Conservation (phyloP, 805 yeast species). For the Metschnikowia koreensis region DNA sequence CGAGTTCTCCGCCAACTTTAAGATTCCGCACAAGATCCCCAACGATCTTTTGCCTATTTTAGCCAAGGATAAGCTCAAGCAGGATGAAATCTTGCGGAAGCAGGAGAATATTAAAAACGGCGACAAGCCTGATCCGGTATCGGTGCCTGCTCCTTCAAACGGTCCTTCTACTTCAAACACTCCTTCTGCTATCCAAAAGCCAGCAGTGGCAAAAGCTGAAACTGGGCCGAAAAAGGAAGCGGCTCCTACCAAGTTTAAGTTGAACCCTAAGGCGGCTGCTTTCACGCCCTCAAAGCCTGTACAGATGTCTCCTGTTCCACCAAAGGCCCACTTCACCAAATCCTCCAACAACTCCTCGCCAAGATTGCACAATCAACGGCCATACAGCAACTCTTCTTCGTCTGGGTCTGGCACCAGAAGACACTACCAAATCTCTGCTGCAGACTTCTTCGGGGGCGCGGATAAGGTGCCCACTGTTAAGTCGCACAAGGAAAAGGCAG, state of each 20-base stretch:
- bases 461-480: constrained; percentile 38
- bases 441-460: constrained; percentile 43
- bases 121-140: constrained; percentile 7
- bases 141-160: constrained; percentile 7
- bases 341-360: constrained; percentile 36
- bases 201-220: constrained; percentile 1
- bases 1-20: constrained; percentile 79
- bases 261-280: constrained; percentile 66
- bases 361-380: constrained; percentile 31
- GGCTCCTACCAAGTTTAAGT: constrained; percentile 52
- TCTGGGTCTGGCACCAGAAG: constrained; percentile 18
- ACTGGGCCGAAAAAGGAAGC: constrained; percentile 11
- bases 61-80: constrained; percentile 64
- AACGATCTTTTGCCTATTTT: constrained; percentile 66
- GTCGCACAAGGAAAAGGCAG: constrained; percentile 33
- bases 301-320: constrained; percentile 28
- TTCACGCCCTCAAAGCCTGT: constrained; percentile 52
- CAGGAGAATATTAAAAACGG: constrained; percentile 19
- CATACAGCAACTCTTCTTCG: constrained; percentile 24
- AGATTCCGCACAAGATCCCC: constrained; percentile 62
- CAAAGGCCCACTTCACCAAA: constrained; percentile 23
- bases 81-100: constrained; percentile 54
- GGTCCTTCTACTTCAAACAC: constrained; percentile 9
- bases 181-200: constrained; percentile 5
- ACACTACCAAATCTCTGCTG: constrained; percentile 39